Percentiles rank a stretch among this genome's conserved stretches.
These are phyloP conservation scores for Elaeagnus macrophylla DNA, from an alignment of 306 rosid species.

Conservation along the genomic window DNA sequence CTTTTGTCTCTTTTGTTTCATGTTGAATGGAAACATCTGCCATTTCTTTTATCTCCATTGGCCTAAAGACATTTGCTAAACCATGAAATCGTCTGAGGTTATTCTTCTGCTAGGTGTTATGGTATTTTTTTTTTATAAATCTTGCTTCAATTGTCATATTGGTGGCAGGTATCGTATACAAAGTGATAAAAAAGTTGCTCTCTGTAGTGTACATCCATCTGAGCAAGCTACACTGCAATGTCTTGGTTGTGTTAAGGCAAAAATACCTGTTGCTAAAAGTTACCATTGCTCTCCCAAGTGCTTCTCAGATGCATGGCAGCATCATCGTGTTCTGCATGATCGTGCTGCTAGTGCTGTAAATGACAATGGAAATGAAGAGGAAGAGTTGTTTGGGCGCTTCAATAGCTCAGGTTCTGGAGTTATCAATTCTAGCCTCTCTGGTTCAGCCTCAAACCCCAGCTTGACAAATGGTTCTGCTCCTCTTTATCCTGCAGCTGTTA, in stretches of 20 bases:
- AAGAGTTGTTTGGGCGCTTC: slow-evolving; percentile 71
- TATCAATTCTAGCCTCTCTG: slow-evolving; percentile 43
- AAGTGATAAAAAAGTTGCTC: slow-evolving; percentile 75
- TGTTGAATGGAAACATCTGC: no score
- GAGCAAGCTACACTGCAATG: slow-evolving; percentile 95
- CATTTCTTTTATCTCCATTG: no score
- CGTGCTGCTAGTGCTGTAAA: slow-evolving; percentile 85
- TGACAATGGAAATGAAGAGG: slow-evolving; percentile 88
- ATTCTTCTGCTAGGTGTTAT: neutral
- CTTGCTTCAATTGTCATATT: slow-evolving; percentile 21
- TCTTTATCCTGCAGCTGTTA: slow-evolving; percentile 60
- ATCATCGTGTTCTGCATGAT: slow-evolving; percentile 91
- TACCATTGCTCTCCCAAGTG: slow-evolving; percentile 89
- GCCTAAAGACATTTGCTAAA: no score
- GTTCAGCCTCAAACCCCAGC: slow-evolving; percentile 57
- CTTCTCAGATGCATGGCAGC: slow-evolving; percentile 97
- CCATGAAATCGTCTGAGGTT: no score
- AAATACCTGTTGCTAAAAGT: slow-evolving; percentile 73
- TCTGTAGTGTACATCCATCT: slow-evolving; percentile 92
- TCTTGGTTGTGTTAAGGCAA: slow-evolving; percentile 73
- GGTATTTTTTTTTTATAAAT: slow-evolving; percentile 8
- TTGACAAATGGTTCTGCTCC: slow-evolving; percentile 71
- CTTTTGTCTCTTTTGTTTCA: no score
- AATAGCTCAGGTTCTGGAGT: slow-evolving; percentile 56
- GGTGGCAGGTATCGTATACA: slow-evolving; percentile 82